Conservation (phyloP, 768 basidiomycete genomes). For the Tremella fuciformis region DNA sequence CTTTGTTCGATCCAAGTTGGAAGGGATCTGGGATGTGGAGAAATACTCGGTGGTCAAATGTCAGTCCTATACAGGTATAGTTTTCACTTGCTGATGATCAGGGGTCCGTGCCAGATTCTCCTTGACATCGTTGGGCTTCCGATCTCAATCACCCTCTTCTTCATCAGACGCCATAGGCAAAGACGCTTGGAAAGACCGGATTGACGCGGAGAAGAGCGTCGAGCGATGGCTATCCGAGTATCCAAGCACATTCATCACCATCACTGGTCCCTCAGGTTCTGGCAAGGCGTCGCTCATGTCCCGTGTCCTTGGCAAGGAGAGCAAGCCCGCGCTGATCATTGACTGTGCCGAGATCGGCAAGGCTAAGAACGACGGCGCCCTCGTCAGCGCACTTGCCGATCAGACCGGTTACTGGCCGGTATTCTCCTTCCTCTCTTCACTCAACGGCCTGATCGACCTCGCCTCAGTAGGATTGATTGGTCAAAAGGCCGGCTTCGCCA, state of each 20-base stretch:
- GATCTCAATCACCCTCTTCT: constrained; percentile 2
- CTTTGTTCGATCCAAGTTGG: constrained; percentile 75
- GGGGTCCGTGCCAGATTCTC: constrained; percentile 22
- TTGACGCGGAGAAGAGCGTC: constrained; percentile 68
- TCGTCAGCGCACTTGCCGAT: constrained; percentile 66
- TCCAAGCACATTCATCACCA: constrained; percentile 62
- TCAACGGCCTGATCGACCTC: constrained; percentile 82
- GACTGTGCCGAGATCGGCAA: constrained; percentile 76
- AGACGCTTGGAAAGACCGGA: constrained; percentile 77
- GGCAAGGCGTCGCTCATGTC: constrained; percentile 53
- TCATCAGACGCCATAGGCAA: constrained; percentile 39
- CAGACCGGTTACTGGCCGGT: constrained; percentile 82
- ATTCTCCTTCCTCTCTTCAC: constrained; percentile 76
- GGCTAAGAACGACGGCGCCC: constrained; percentile 59
- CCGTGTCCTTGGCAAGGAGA: constrained; percentile 47
- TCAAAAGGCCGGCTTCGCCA: constrained; percentile 86
- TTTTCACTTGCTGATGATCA: constrained; percentile 5
- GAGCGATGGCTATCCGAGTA: constrained; percentile 71
- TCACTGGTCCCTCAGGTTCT: constrained; percentile 54
- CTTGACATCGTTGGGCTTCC: constrained; percentile 2
- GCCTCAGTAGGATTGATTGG: constrained; percentile 91
- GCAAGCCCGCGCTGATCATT: constrained; percentile 65
- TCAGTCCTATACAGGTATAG: constrained; percentile 10
- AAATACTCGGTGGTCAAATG: constrained; percentile 72
- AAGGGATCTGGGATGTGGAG: constrained; percentile 77